Base-by-base conservation (phyloP, 2,329 filamentous ascomycete genomes). In the Didymellaceae sp. region DNA sequence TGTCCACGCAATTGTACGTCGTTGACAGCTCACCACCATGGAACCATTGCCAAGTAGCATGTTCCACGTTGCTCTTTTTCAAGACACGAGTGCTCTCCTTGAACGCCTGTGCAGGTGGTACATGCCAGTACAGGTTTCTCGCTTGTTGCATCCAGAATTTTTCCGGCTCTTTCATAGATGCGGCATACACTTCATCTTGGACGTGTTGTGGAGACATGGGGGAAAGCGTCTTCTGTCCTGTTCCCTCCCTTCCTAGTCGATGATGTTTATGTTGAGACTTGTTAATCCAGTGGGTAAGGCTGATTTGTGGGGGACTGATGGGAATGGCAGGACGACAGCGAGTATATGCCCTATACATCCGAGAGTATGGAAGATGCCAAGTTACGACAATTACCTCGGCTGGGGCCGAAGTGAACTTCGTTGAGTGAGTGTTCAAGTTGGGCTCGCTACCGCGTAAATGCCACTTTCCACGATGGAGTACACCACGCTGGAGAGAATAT, bases 31-130 rank as follows among this genome's bases (percentile, higher is more conserved):
- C 86, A 55, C 92, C 93, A 56, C 86, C 90, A 0, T 89, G 84
- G 62, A 96, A 97, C 93, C 93, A 97, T 56, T 85, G 83, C 91
- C 92, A 97, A 67, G 88, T 86, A 32, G 85, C 81, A 68, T 96
- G 86, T 13, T 78, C 77, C n/a, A 79, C 74, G 47, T 86, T 86
- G 57, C 76, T 82, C 44, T 78, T 74, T 39, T 77, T 71, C 4
- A 94, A 77, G 6, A 78, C 83, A 73, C 89, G 92, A 38, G 80
- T 84, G 16, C 79, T 81, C 30, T 76, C 78, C 3, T 76, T 75
- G 17, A 95, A 80, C 0, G 84, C 82, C 0, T 80, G 77, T 10
- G 81, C 81, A 6, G 92, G 92, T 45, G 83, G 81, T 66, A 85
- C 87, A 74, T 95, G 88, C 92, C 92, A 97, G 72, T 88, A 76